phyloP scores from a whole-genome alignment of 2,329 filamentous ascomycete species.

The Pyricularia grisea region DNA sequence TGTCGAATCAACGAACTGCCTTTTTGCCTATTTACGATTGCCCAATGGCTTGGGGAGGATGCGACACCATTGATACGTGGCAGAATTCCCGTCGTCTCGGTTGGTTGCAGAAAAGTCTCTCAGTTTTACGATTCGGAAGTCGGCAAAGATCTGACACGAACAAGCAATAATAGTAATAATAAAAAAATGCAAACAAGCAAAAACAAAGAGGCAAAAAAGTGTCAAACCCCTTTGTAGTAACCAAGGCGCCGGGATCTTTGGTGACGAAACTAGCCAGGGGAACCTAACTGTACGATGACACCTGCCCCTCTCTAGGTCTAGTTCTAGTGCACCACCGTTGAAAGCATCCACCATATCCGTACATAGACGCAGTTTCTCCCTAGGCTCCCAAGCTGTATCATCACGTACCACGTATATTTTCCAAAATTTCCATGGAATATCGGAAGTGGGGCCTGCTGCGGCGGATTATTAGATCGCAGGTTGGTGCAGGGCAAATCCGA shows the following conservation, averaged over 20 bases:
- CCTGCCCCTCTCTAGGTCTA: no score
- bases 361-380: no score
- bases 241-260: neutral
- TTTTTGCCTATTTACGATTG: neutral
- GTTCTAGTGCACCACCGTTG: no score
- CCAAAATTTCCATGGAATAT: no score
- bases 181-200: neutral
- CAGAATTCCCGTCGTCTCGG: neutral
- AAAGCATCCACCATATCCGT: no score
- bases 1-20: neutral
- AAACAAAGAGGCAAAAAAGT: neutral
- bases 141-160: neutral
- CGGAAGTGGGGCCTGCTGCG: no score
- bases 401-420: no score
- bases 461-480: no score
- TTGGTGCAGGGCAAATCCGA: no score
- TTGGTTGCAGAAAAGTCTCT: neutral
- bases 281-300: no score
- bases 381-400: neutral
- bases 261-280: neutral
- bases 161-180: neutral
- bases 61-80: neutral
- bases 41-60: neutral
- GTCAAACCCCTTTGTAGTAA: neutral
- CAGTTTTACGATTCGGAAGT: neutral